Evolutionary conservation across 2,329 filamentous ascomycete genomes (phyloP).

Genomic region (Polychaeton citri): DNA sequence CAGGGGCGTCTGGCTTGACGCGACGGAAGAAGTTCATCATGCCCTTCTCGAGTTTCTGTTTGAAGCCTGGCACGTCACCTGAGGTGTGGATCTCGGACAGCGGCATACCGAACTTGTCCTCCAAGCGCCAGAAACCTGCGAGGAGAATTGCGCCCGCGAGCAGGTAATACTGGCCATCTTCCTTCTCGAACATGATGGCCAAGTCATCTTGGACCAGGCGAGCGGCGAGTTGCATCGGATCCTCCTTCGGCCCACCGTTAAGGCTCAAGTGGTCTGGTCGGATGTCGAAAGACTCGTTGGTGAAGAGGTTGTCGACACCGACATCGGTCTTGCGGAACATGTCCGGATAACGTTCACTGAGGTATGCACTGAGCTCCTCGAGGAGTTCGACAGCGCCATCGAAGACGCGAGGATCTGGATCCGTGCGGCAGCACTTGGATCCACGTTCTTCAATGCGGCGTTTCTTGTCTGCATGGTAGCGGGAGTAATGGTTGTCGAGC

Average conservation of each 20-base stretch:
- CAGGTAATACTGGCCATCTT: slow-evolving; percentile 69
- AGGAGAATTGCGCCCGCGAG: slow-evolving; percentile 64
- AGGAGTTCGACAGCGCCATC: slow-evolving; percentile 63
- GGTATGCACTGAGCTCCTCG: slow-evolving; percentile 56
- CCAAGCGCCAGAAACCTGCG: slow-evolving; percentile 69
- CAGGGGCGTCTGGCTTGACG: slow-evolving; percentile 52
- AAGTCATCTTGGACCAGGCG: slow-evolving; percentile 70
- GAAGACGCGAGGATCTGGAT: slow-evolving; percentile 43
- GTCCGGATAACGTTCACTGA: slow-evolving; percentile 61
- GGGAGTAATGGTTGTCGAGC: slow-evolving; percentile 64
- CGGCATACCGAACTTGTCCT: slow-evolving; percentile 70
- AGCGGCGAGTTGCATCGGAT: slow-evolving; percentile 63
- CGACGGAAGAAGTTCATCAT: slow-evolving; percentile 74
- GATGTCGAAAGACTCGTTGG: slow-evolving; percentile 60
- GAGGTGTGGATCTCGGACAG: slow-evolving; percentile 68
- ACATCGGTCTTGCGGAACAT: slow-evolving; percentile 51
- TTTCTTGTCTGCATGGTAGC: slow-evolving; percentile 60
- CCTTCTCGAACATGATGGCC: slow-evolving; percentile 66
- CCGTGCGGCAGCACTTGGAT: slow-evolving; percentile 52
- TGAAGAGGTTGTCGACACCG: slow-evolving; percentile 58
- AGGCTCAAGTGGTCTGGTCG: slow-evolving; percentile 42
- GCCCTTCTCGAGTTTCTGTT: slow-evolving; percentile 57
- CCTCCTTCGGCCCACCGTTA: slow-evolving; percentile 37
- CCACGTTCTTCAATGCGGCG: slow-evolving; percentile 54
- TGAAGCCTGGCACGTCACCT: slow-evolving; percentile 61